Conservation (phyloP, 306 rosid genomes). For the Vachellia pachyceras region DNA sequence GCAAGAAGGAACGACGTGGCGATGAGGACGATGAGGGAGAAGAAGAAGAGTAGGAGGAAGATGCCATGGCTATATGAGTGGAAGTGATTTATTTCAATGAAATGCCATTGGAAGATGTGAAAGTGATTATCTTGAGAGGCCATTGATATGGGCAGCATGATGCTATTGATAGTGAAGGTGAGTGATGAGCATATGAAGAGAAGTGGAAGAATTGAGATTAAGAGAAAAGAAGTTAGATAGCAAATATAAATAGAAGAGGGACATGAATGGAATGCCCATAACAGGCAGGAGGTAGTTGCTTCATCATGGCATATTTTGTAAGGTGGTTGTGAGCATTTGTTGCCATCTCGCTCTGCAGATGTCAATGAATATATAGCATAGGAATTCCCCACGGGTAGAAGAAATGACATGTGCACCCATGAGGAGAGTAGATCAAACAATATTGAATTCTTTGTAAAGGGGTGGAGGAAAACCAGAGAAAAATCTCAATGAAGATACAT, state of each 20-base stretch:
- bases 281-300: conserved; percentile 6
- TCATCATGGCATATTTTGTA: neutral
- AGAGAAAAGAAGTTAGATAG: neutral
- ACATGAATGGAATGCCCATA: neutral
- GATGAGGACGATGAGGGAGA: conserved; percentile 29
- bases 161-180: neutral
- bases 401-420: no score
- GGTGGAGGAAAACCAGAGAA: no score
- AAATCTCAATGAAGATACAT: no score
- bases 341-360: neutral
- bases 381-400: no score
- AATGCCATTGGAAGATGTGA: conserved; percentile 39
- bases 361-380: no score
- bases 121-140: conserved; percentile 28
- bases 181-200: neutral
- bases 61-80: conserved; percentile 35
- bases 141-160: conserved; percentile 28
- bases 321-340: conserved; percentile 28
- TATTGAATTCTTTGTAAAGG: no score
- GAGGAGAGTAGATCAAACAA: no score
- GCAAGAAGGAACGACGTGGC: conserved; percentile 33
- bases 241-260: neutral
- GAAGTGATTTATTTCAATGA: conserved; percentile 16
- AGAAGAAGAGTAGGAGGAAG: conserved; percentile 30
- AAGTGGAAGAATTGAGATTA: no score